A percentile compares a stretch with the other conserved stretches of the same genome.
phyloP scores from a whole-genome alignment of 768 basidiomycete species.

The Pulveroboletus sp. region DNA sequence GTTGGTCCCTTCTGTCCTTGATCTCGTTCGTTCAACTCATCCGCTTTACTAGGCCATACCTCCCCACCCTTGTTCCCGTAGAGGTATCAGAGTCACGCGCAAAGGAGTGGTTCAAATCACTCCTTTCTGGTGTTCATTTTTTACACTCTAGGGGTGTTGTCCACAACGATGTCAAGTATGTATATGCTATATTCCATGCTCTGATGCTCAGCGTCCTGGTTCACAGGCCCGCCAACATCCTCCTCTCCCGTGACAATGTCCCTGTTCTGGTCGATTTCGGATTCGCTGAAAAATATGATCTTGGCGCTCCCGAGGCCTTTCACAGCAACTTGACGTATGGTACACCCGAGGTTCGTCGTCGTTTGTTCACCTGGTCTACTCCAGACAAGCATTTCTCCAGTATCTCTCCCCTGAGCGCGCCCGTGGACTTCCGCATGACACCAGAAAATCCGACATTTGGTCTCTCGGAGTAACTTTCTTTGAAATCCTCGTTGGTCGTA shows the following conservation, averaged over 20 bases:
- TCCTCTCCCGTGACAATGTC: slow-evolving; percentile 70
- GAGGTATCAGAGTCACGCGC: slow-evolving; percentile 79
- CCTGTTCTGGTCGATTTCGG: slow-evolving; percentile 96
- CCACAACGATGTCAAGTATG: slow-evolving; percentile 93
- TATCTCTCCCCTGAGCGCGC: slow-evolving; percentile 94
- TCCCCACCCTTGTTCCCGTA: slow-evolving; percentile 83
- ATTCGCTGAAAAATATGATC: slow-evolving; percentile 85
- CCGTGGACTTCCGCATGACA: slow-evolving; percentile 84
- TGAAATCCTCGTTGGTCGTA: slow-evolving; percentile 88
- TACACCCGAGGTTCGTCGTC: slow-evolving; percentile 70
- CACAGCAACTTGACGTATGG: slow-evolving; percentile 82
- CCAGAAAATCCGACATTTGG: slow-evolving; percentile 86
- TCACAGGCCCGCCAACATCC: slow-evolving; percentile 84
- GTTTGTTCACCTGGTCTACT: background rate
- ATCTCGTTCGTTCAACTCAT: slow-evolving; percentile 6
- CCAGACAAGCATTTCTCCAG: slow-evolving; percentile 32
- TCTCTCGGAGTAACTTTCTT: slow-evolving; percentile 89
- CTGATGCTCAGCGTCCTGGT: background rate
- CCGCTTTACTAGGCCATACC: slow-evolving; percentile 61
- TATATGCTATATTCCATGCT: background rate
- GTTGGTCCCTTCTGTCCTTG: slow-evolving; percentile 42
- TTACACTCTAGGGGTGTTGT: slow-evolving; percentile 80
- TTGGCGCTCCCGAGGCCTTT: slow-evolving; percentile 59
- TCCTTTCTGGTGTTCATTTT: slow-evolving; percentile 79
- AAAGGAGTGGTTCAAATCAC: slow-evolving; percentile 73